Percentiles rank a stretch among this genome's conserved stretches.
These are phyloP conservation scores for Neophaeococcomyces mojaviensis DNA, from an alignment of 2,329 filamentous ascomycete species.

Conservation along the genomic window DNA sequence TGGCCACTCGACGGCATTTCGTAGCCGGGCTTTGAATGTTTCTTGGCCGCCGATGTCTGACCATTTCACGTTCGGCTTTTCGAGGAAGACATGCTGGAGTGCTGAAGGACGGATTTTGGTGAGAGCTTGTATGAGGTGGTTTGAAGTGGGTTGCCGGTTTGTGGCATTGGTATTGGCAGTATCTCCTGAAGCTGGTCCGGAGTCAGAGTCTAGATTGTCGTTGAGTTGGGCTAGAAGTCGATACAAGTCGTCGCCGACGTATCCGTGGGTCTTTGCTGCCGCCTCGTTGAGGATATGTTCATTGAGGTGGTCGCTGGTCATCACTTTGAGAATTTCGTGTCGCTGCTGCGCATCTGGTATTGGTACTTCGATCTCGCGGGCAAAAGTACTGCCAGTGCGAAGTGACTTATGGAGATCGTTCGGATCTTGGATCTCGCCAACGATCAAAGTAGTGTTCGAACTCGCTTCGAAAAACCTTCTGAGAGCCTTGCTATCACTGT, in stretches of 20 bases:
- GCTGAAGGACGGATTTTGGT: conserved; percentile 68
- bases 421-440: conserved; percentile 66
- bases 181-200: too few species aligned
- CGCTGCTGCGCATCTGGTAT: conserved; percentile 67
- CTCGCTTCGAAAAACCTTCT: conserved; percentile 31
- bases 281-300: conserved; percentile 52
- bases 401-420: conserved; percentile 65
- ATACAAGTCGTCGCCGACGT: conserved; percentile 70
- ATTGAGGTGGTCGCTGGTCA: conserved; percentile 45
- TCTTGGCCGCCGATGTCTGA: conserved; percentile 80
- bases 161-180: conserved; percentile 13
- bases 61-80: conserved; percentile 81
- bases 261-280: conserved; percentile 75
- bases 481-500: not conserved
- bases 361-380: conserved; percentile 62
- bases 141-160: conserved; percentile 14
- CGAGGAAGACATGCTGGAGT: conserved; percentile 82
- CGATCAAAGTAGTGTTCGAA: conserved; percentile 56
- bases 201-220: not conserved
- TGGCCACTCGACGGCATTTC: conserved; percentile 52
- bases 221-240: conserved; percentile 44
- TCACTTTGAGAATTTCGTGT: conserved; percentile 63
- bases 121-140: conserved; percentile 60
- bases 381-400: conserved; percentile 57
- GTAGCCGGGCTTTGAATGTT: conserved; percentile 58